phyloP scores from a whole-genome alignment of 306 rosid genomes.

The Lathyrus aphaca region DNA sequence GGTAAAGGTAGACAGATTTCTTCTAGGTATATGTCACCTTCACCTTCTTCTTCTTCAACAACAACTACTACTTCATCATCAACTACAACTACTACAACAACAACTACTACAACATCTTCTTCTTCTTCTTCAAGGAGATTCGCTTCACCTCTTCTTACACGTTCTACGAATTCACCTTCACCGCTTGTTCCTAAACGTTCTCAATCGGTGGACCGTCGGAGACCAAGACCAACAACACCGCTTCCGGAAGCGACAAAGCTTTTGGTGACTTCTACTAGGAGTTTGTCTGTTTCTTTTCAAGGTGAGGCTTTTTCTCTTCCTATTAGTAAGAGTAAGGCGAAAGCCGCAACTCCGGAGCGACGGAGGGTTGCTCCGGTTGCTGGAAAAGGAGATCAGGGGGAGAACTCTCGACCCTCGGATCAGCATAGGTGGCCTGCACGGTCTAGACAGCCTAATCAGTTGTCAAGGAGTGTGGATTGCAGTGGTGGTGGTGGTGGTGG shows the following conservation, averaged over 20 bases:
- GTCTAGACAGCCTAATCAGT: slow-evolving; percentile 52
- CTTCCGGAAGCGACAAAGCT: slow-evolving; percentile 79
- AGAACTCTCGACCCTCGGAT: slow-evolving; percentile 75
- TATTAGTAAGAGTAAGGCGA: slow-evolving; percentile 84
- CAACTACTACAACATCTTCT: slow-evolving; percentile 35
- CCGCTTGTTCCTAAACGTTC: slow-evolving; percentile 75
- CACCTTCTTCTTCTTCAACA: slow-evolving; percentile 64
- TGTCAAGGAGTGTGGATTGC: slow-evolving; percentile 72
- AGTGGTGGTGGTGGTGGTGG: slow-evolving; percentile 32
- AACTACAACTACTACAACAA: slow-evolving; percentile 58
- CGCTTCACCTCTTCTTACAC: slow-evolving; percentile 84
- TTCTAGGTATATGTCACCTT: slow-evolving; percentile 92
- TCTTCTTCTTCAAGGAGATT: slow-evolving; percentile 75
- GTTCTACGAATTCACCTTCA: slow-evolving; percentile 77
- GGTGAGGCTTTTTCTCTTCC: slow-evolving; percentile 96
- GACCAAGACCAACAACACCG: slow-evolving; percentile 63
- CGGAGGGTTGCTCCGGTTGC: slow-evolving; percentile 73
- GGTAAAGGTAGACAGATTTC: slow-evolving; percentile 84
- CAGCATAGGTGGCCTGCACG: slow-evolving; percentile 96
- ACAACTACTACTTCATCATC: slow-evolving; percentile 40
- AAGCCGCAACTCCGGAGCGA: slow-evolving; percentile 80
- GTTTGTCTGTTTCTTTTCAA: slow-evolving; percentile 94
- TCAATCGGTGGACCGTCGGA: slow-evolving; percentile 84
- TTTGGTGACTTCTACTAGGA: slow-evolving; percentile 87
- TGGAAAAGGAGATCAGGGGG: slow-evolving; percentile 72